phyloP scores from a whole-genome alignment of 2,329 filamentous ascomycete genomes.

The Microdochium nivale region DNA sequence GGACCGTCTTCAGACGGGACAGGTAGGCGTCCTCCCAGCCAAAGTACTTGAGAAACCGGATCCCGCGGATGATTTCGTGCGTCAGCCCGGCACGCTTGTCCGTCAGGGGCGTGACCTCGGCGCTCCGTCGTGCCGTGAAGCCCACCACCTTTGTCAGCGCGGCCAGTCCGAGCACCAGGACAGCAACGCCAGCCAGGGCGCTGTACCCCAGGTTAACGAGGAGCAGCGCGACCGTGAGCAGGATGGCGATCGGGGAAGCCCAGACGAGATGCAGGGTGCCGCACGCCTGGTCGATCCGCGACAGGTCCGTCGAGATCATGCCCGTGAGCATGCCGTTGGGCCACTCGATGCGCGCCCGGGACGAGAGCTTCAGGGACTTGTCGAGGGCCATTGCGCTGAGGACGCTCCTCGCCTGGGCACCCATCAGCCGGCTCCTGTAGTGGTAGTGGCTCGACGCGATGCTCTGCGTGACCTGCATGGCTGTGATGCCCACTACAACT shows the following conservation, averaged over 20 bases:
- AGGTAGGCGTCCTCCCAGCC: slow-evolving; percentile 85
- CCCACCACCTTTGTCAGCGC: slow-evolving; percentile 66
- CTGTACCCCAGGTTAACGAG: slow-evolving; percentile 79
- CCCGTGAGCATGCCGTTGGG: slow-evolving; percentile 80
- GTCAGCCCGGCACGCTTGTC: slow-evolving; percentile 82
- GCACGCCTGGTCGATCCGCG: slow-evolving; percentile 76
- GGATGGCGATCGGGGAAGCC: slow-evolving; percentile 68
- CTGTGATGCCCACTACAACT: slow-evolving; percentile 72
- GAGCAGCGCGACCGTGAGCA: slow-evolving; percentile 70
- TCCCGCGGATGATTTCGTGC: slow-evolving; percentile 78
- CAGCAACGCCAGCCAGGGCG: slow-evolving; percentile 72
- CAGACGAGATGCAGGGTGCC: slow-evolving; percentile 86
- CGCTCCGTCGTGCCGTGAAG: slow-evolving; percentile 61
- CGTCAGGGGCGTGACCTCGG: slow-evolving; percentile 78
- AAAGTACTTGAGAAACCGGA: slow-evolving; percentile 88
- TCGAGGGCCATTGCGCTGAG: slow-evolving; percentile 84
- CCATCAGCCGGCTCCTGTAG: slow-evolving; percentile 85
- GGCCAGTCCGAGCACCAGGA: slow-evolving; percentile 68
- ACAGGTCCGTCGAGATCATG: slow-evolving; percentile 85
- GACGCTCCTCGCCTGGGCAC: slow-evolving; percentile 72
- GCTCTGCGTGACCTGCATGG: slow-evolving; percentile 79
- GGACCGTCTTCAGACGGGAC: slow-evolving; percentile 60
- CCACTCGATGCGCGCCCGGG: slow-evolving; percentile 66
- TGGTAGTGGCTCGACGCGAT: slow-evolving; percentile 83
- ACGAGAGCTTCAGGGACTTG: slow-evolving; percentile 84